Percentiles rank a stretch among this genome's conserved stretches.
These are phyloP conservation scores for Tolypocladium pustulatum DNA, from an alignment of 2,329 filamentous ascomycete genomes.

Conservation along the genomic window DNA sequence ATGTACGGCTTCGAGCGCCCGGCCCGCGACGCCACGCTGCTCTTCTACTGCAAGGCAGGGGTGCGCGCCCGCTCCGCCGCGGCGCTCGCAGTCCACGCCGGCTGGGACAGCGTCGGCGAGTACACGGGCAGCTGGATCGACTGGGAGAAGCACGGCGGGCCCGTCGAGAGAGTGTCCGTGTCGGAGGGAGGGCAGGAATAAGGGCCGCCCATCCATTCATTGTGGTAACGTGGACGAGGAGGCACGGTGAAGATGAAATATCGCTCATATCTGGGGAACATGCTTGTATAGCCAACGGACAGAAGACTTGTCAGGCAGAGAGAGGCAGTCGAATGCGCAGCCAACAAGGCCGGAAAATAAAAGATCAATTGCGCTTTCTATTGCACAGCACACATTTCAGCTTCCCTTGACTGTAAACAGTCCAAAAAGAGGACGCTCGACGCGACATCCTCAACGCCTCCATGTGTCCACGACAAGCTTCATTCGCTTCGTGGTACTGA, in stretches of 20 bases:
- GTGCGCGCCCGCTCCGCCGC: constrained; percentile 73
- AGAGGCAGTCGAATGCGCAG: not conserved
- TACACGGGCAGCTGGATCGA: constrained; percentile 73
- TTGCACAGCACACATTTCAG: constrained; percentile 3
- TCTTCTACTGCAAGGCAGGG: constrained; percentile 92
- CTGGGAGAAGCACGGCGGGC: constrained; percentile 66
- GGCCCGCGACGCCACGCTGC: constrained; percentile 41
- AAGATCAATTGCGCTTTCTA: constrained; percentile 10
- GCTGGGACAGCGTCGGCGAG: constrained; percentile 62
- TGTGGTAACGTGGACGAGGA: not conserved
- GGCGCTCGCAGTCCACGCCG: constrained; percentile 62
- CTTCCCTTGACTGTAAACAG: not conserved
- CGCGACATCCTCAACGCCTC: not conserved
- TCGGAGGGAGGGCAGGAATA: not conserved
- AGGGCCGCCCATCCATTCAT: not conserved
- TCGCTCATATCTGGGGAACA: not conserved
- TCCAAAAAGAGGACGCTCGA: not conserved
- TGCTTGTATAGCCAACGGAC: not conserved
- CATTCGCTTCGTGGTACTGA: constrained; percentile 2
- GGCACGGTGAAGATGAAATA: not conserved
- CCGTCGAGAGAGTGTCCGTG: constrained; percentile 21
- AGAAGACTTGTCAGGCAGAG: not conserved
- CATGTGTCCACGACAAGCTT: not conserved
- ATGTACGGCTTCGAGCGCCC: constrained; percentile 69
- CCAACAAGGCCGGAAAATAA: not conserved